Conservation (phyloP, 148 eudicot genomes). For the Rhododendron kiyosumense region DNA sequence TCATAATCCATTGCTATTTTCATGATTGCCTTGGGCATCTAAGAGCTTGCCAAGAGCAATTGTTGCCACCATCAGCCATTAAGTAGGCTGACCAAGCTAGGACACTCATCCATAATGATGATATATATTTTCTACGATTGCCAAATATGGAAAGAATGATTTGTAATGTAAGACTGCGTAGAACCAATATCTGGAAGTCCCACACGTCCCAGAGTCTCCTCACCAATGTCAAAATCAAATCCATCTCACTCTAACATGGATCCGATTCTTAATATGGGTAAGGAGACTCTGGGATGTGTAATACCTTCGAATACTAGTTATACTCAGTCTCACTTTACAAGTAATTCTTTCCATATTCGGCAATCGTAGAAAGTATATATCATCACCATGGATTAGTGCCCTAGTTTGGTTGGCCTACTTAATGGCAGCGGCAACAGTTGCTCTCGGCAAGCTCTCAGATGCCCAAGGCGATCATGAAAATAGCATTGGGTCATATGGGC, state of each 20-base stretch:
- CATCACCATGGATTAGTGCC: neutral
- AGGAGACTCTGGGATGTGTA: neutral
- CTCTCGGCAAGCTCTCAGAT: neutral
- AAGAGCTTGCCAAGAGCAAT: neutral
- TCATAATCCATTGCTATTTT: neutral
- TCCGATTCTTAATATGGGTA: neutral
- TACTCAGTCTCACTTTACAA: neutral
- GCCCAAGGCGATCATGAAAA: neutral
- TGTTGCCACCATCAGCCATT: neutral
- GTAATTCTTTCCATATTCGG: neutral
- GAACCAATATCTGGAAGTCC: neutral
- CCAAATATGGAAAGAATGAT: neutral
- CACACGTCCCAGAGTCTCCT: neutral
- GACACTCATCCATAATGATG: neutral
- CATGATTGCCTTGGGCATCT: neutral
- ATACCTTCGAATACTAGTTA: neutral
- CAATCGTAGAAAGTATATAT: neutral
- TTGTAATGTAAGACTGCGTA: neutral
- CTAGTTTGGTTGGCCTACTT: neutral
- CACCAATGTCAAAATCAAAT: neutral
- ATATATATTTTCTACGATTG: neutral
- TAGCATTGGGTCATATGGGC: neutral
- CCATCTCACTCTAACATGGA: neutral
- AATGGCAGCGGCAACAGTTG: neutral
- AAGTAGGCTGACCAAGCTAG: neutral